Percentiles rank a stretch among this genome's conserved stretches.
These are phyloP conservation scores for Venturia aucupariae DNA, from an alignment of 2,329 filamentous ascomycete species.

Conservation along the genomic window DNA sequence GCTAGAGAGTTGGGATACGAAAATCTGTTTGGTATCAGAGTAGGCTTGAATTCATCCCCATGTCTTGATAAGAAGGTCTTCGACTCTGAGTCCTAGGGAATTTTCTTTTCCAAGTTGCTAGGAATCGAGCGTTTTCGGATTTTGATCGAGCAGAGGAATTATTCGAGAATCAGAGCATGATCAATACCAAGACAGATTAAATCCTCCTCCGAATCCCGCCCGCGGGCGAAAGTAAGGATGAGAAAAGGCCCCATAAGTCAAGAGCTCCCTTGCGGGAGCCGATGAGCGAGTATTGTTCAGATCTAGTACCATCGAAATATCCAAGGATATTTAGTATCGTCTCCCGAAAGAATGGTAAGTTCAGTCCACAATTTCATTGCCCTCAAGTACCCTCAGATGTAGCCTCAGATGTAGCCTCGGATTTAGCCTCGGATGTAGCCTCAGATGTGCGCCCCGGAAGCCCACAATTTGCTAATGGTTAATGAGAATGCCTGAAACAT, in stretches of 20 bases:
- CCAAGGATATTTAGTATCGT: not conserved
- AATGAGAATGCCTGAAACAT: not conserved
- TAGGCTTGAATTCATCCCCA: too few species aligned
- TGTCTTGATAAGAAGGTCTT: too few species aligned
- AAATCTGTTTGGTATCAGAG: too few species aligned
- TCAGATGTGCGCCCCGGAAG: not conserved
- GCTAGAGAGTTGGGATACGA: too few species aligned
- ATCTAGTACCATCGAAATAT: not conserved
- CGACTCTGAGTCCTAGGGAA: too few species aligned
- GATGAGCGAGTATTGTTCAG: not conserved
- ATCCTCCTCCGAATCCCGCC: constrained; percentile 12
- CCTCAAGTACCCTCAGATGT: not conserved
- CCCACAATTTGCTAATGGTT: not conserved
- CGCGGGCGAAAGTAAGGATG: constrained; percentile 11
- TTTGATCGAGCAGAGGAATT: too few species aligned
- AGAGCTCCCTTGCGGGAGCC: not conserved
- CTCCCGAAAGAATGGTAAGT: not conserved
- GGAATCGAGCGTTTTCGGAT: too few species aligned
- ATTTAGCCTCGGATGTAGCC: not conserved
- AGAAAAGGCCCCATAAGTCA: constrained; percentile 9
- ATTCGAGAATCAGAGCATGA: not conserved
- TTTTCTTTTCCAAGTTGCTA: too few species aligned
- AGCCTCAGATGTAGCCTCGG: not conserved
- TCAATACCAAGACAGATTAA: too few species aligned
- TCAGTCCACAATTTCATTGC: not conserved